These are phyloP conservation scores for Trifolium pratense DNA, from an alignment of 306 rosid species.

Conservation along the genomic window DNA sequence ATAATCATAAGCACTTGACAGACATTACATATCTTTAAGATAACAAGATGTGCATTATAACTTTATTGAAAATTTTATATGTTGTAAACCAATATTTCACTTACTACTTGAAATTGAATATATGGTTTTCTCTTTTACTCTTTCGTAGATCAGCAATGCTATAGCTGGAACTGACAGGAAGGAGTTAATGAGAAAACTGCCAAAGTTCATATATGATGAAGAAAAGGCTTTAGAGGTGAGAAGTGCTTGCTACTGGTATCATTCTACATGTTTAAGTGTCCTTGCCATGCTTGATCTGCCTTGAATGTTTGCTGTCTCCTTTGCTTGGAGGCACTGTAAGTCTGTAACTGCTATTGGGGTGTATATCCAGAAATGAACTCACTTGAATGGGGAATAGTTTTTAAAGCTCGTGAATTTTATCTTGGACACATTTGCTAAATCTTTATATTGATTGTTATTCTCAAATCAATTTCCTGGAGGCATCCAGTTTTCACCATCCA, in stretches of 20 bases:
- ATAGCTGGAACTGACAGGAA: slow-evolving; percentile 83
- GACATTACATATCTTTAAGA: slow-evolving; percentile 18
- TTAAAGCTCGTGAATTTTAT: slow-evolving; percentile 5
- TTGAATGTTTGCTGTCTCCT: slow-evolving; percentile 11
- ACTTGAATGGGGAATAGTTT: slow-evolving; percentile 18
- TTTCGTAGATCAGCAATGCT: slow-evolving; percentile 84
- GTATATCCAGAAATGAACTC: background rate
- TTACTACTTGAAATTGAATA: slow-evolving; percentile 32
- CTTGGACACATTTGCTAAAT: slow-evolving; percentile 14
- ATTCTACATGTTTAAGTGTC: slow-evolving; percentile 25
- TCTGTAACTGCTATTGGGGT: background rate
- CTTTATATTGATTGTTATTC: slow-evolving; percentile 19
- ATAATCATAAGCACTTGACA: slow-evolving; percentile 6
- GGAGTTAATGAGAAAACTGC: slow-evolving; percentile 93
- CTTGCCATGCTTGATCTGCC: background rate
- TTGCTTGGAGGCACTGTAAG: slow-evolving; percentile 18
- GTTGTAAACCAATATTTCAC: slow-evolving; percentile 18
- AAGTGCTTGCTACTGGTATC: slow-evolving; percentile 39
- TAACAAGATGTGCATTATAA: background rate
- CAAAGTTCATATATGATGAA: slow-evolving; percentile 94
- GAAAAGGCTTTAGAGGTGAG: slow-evolving; percentile 95
- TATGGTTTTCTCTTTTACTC: slow-evolving; percentile 26
- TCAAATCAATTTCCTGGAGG: slow-evolving; percentile 5
- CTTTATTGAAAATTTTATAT: slow-evolving; percentile 20
- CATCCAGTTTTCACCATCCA: slow-evolving; percentile 28